Base-by-base conservation (phyloP, 176 grass and related monocot species). In the Elaeis guineensis region DNA sequence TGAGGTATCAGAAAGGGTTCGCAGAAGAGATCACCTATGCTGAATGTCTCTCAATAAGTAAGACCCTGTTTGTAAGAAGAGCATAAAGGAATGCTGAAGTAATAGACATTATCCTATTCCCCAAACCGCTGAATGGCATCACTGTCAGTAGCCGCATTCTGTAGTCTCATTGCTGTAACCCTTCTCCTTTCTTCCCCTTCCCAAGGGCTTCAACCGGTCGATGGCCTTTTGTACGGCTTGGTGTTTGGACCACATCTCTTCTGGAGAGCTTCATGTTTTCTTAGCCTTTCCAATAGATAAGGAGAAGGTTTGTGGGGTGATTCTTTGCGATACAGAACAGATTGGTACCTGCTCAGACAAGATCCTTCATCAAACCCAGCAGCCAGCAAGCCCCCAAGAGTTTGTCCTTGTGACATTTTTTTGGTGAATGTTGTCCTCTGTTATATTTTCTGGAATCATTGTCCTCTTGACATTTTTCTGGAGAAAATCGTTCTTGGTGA, bases 1-100 rank as follows among this genome's bases (percentile, higher is more conserved):
- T 1, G 82, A 81, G 64, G 82, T 86, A 25, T 69, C 82, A 3
- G 80, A 65, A 95, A 95, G 0, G 86, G 86, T 35, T 95, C 78
- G 52, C 91, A 95, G 76, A 95, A 95, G 50, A 95, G 72, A 62
- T 77, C 65, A 21, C 66, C 21, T 39, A 81, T 63, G 6, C 86
- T 3, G 8, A 50, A 3, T 74, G 16, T 39, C 59, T 58, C 61
- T 74, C 78, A 39, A 86, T 51, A 19, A 95, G 72, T 8, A 95
- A 73, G 20, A 90, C 82, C 15, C 86, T 75, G 39, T 84, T 57
- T 60, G 80, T 86, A 68, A 95, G 90, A n/a, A 95, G 79, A 71
- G 86, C 77, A 66, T 83, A 86, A 16, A 95, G 73, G 62, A 95
- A 90, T n/a, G 86, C 74, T 19, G 82, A 95, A 18, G 16, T 67